These are phyloP conservation scores for Metschnikowia henanensis DNA, from an alignment of 805 yeast species.

Conservation along the genomic window DNA sequence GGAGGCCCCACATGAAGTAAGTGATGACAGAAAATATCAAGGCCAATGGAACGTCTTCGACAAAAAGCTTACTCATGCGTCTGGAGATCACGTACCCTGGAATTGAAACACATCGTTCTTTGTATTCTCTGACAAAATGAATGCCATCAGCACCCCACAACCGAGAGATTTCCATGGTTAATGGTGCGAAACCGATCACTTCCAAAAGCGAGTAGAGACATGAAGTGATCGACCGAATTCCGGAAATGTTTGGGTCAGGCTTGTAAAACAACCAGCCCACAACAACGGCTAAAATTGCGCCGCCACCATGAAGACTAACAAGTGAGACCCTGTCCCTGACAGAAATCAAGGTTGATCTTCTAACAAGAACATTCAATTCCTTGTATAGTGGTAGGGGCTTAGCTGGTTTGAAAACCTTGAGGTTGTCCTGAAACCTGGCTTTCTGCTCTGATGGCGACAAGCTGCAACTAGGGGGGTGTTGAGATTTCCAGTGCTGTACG, in stretches of 20 bases:
- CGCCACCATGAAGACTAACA: slow-evolving; percentile 37
- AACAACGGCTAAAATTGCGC: slow-evolving; percentile 53
- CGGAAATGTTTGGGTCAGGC: slow-evolving; percentile 59
- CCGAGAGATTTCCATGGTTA: slow-evolving; percentile 40
- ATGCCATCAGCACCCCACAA: slow-evolving; percentile 40
- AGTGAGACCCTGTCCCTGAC: slow-evolving; percentile 35
- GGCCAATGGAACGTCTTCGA: slow-evolving; percentile 70
- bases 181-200: slow-evolving; percentile 40
- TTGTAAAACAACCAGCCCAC: slow-evolving; percentile 77
- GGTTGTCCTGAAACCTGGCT: slow-evolving; percentile 18
- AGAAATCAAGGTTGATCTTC: slow-evolving; percentile 33
- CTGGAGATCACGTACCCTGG: slow-evolving; percentile 68
- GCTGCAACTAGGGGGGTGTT: slow-evolving; percentile 1
- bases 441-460: slow-evolving; percentile 17
- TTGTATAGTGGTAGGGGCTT: slow-evolving; percentile 27
- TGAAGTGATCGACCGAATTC: slow-evolving; percentile 58
- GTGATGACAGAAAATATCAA: slow-evolving; percentile 59
- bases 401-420: slow-evolving; percentile 19
- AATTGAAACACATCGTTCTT: slow-evolving; percentile 66
- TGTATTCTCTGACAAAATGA: slow-evolving; percentile 54
- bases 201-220: slow-evolving; percentile 38
- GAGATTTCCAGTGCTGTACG: slow-evolving; percentile 14
- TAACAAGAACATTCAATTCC: slow-evolving; percentile 35
- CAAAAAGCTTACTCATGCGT: slow-evolving; percentile 59
- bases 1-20: slow-evolving; percentile 77